Conservation (phyloP, 2,329 filamentous ascomycete species). For the Cadophora malorum region DNA sequence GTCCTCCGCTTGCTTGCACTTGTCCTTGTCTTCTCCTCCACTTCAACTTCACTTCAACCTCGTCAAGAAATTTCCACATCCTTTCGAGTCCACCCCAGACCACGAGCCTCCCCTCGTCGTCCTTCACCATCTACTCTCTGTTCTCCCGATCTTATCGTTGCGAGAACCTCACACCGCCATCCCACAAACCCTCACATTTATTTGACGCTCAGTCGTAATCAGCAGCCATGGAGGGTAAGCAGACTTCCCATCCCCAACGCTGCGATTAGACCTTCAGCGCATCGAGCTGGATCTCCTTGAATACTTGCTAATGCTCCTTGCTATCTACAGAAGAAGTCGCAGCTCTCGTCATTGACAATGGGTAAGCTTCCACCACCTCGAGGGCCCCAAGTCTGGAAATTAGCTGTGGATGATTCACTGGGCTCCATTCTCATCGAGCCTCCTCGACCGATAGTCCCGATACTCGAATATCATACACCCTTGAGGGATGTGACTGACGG, state of each 20-base stretch:
- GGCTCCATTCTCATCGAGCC: constrained; percentile 23
- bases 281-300: constrained; percentile 30
- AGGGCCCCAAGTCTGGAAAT: constrained; percentile 28
- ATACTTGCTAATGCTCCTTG: constrained; percentile 38
- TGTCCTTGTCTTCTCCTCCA: constrained; percentile 30
- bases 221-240: constrained; percentile 50
- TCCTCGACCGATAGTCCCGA: constrained; percentile 24
- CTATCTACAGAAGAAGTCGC: constrained; percentile 91
- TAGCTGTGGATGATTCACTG: constrained; percentile 38
- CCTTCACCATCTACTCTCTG: constrained; percentile 34
- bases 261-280: constrained; percentile 25
- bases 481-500: constrained; percentile 35
- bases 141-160: constrained; percentile 40
- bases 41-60: constrained; percentile 29
- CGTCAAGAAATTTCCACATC: constrained; percentile 32
- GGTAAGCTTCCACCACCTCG: constrained; percentile 73
- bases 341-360: constrained; percentile 99
- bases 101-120: constrained; percentile 43
- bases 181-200: constrained; percentile 41
- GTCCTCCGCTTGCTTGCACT: constrained; percentile 17
- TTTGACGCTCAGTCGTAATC: constrained; percentile 46
- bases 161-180: constrained; percentile 41
- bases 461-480: constrained; percentile 21
- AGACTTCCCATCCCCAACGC: constrained; percentile 27
- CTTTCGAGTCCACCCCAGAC: constrained; percentile 35